Evolutionary conservation across 345 rosid genomes (phyloP).

Genomic region (Cardamine chenopodiifolia): DNA sequence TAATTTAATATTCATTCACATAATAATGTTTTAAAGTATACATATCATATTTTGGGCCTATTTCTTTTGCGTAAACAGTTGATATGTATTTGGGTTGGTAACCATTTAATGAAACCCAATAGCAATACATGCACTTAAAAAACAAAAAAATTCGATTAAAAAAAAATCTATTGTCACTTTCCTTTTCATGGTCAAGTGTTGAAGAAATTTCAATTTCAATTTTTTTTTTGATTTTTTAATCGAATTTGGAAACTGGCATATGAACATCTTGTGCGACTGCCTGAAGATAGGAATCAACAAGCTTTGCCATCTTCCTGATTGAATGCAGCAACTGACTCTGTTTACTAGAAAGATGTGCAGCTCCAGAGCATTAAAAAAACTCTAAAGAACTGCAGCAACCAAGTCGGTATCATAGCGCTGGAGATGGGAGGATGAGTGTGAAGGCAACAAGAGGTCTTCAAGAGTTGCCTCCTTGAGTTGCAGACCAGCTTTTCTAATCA

Average conservation of each 20-base stretch:
- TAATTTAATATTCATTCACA: too few species aligned
- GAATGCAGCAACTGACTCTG: conserved; percentile 49
- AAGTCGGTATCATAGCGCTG: conserved; percentile 63
- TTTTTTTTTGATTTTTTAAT: too few species aligned
- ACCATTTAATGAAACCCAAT: too few species aligned
- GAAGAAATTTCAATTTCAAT: too few species aligned
- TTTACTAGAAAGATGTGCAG: conserved; percentile 50
- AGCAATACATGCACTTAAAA: too few species aligned
- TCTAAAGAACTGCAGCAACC: conserved; percentile 66
- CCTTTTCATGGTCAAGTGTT: too few species aligned
- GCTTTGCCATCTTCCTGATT: conserved; percentile 67
- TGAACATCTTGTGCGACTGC: conserved; percentile 66
- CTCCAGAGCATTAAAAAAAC: conserved; percentile 71
- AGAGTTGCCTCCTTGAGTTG: conserved; percentile 80
- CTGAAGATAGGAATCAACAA: conserved; percentile 79
- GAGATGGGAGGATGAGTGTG: conserved; percentile 50
- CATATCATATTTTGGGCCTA: too few species aligned
- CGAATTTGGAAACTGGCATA: conserved; percentile 60
- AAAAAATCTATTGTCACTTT: too few species aligned
- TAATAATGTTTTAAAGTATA: too few species aligned
- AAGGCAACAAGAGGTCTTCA: conserved; percentile 67
- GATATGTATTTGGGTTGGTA: too few species aligned
- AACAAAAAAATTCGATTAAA: too few species aligned
- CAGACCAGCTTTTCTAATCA: conserved; percentile 69
- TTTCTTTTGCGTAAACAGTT: too few species aligned